Evolutionary conservation across 805 yeast species (phyloP).

Genomic region (Spathaspora gorwiae): DNA sequence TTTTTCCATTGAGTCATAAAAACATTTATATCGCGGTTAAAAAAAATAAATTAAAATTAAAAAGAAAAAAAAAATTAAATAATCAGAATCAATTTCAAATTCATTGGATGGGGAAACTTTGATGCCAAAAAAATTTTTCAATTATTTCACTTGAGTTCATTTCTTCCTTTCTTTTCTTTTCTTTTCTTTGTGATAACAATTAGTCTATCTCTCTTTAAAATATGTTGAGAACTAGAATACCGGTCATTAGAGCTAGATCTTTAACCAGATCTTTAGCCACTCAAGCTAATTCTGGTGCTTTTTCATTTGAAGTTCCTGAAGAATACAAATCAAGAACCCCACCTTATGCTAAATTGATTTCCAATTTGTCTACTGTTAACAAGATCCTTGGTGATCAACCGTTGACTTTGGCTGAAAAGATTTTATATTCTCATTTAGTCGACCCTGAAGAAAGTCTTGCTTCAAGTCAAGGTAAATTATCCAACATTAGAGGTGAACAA

Average conservation of each 20-base stretch:
- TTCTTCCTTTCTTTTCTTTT: background rate
- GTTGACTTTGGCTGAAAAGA: conserved; percentile 90
- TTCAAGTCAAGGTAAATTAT: conserved; percentile 41
- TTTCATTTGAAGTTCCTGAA: conserved; percentile 44
- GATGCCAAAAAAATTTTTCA: background rate
- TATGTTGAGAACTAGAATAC: conserved; percentile 7
- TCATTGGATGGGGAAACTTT: conserved; percentile 1
- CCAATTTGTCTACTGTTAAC: conserved; percentile 60
- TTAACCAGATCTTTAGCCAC: conserved; percentile 24
- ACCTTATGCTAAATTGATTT: conserved; percentile 74
- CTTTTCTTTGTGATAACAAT: too few relatives aligned
- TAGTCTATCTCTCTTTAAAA: background rate
- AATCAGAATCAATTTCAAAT: background rate
- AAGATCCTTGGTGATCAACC: conserved; percentile 60
- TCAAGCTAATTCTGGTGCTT: conserved; percentile 12
- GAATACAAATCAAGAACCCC: conserved; percentile 73
- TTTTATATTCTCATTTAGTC: conserved; percentile 86
- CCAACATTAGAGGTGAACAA: conserved; percentile 74
- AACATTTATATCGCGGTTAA: background rate
- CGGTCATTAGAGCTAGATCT: background rate
- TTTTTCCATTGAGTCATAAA: too few relatives aligned
- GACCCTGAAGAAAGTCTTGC: conserved; percentile 79
- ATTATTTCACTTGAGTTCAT: background rate
- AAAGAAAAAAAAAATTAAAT: background rate
- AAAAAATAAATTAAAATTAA: too few relatives aligned